Evolutionary conservation across 805 yeast genomes (phyloP).

Genomic region (Phaffomyces opuntiae): DNA sequence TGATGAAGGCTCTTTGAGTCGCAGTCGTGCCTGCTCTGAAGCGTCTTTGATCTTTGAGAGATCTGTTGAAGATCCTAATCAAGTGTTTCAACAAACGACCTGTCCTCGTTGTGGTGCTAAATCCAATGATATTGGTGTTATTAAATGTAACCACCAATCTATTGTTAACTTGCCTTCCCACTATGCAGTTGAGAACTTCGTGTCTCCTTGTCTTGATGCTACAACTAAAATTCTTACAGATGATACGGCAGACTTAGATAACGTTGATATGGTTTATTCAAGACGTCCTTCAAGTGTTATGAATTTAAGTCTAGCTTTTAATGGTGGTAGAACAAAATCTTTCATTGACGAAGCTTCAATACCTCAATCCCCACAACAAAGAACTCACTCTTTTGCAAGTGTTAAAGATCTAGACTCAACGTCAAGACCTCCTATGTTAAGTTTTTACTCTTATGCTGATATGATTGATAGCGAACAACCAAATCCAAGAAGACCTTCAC

Average conservation of each 20-base stretch:
- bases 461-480: constrained; percentile 57
- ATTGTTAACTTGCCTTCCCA: constrained; percentile 29
- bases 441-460: constrained; percentile 75
- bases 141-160: constrained; percentile 23
- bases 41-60: constrained; percentile 48
- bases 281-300: constrained; percentile 52
- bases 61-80: constrained; percentile 52
- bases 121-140: constrained; percentile 12
- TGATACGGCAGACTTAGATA: constrained; percentile 50
- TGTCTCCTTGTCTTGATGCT: constrained; percentile 80
- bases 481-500: constrained; percentile 53
- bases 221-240: constrained; percentile 59
- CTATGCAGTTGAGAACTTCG: constrained; percentile 52
- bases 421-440: constrained; percentile 23
- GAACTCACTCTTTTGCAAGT: constrained; percentile 20
- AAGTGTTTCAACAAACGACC: constrained; percentile 18
- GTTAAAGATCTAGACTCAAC: constrained; percentile 17
- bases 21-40: constrained; percentile 3
- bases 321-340: constrained; percentile 26
- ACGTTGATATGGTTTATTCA: constrained; percentile 63
- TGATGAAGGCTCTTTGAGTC: not conserved
- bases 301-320: constrained; percentile 24
- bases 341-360: constrained; percentile 11
- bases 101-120: constrained; percentile 24
- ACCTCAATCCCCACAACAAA: constrained; percentile 15